phyloP scores from a whole-genome alignment of 1,284 basidiomycete species.

The Moesziomyces sp. region DNA sequence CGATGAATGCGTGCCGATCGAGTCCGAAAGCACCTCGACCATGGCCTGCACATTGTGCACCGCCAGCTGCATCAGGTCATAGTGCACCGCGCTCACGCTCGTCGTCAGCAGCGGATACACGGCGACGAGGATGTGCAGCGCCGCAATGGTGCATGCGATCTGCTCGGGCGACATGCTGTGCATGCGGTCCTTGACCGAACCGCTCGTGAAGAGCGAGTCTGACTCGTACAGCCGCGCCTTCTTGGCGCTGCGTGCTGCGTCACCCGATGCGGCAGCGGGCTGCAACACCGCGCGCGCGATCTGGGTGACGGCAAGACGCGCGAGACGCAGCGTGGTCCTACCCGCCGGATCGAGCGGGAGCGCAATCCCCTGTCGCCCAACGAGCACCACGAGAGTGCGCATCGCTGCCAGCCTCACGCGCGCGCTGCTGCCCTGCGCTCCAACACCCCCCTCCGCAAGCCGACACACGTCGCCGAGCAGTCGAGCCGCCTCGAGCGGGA shows the following conservation, averaged over 20 bases:
- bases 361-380: slow-evolving; percentile 20
- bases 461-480: slow-evolving; percentile 38
- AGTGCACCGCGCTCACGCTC: slow-evolving; percentile 29
- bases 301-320: slow-evolving; percentile 31
- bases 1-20: slow-evolving; percentile 18
- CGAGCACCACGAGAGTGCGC: slow-evolving; percentile 35
- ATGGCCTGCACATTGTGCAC: slow-evolving; percentile 34
- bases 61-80: slow-evolving; percentile 38
- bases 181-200: slow-evolving; percentile 39
- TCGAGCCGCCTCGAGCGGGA: slow-evolving; percentile 20
- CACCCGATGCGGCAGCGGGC: slow-evolving; percentile 9
- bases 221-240: slow-evolving; percentile 54
- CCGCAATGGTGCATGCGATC: slow-evolving; percentile 24
- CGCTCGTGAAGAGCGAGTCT: slow-evolving; percentile 36
- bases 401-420: slow-evolving; percentile 29
- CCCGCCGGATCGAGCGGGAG: slow-evolving; percentile 51
- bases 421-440: slow-evolving; percentile 1
- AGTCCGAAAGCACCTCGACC: slow-evolving; percentile 45
- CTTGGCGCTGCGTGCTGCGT: slow-evolving; percentile 27
- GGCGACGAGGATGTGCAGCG: slow-evolving; percentile 28
- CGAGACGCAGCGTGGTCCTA: slow-evolving; percentile 39
- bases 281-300: slow-evolving; percentile 24
- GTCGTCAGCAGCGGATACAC: slow-evolving; percentile 39
- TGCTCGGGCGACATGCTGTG: slow-evolving; percentile 23
- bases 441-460: slow-evolving; percentile 24